Percentiles rank a stretch among this genome's conserved stretches.
Evolutionary conservation across 441 rosid species (phyloP).

Genomic region (Gossypium davidsonii): DNA sequence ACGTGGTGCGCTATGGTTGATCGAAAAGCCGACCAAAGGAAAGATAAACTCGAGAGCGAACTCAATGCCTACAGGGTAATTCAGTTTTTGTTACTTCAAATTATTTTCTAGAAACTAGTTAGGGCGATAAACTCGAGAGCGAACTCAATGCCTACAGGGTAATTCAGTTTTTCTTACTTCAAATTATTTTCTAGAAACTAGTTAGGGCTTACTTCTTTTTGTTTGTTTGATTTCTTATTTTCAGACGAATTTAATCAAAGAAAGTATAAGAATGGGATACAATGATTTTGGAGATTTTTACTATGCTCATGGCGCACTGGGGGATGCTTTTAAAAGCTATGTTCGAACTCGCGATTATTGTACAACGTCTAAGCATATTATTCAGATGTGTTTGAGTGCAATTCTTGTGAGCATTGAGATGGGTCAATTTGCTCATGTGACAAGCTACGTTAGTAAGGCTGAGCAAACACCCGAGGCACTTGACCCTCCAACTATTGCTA

Average conservation of each 20-base stretch:
- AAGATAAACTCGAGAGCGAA: constrained; percentile 49
- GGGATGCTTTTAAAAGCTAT: constrained; percentile 84
- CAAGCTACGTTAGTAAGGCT: constrained; percentile 86
- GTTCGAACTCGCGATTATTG: constrained; percentile 93
- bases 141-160: constrained; percentile 94
- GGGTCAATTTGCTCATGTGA: constrained; percentile 92
- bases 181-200: neutral
- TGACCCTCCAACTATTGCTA: constrained; percentile 57
- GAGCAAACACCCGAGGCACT: constrained; percentile 79
- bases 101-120: too few relatives aligned
- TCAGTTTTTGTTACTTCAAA: too few relatives aligned
- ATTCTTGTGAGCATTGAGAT: constrained; percentile 95
- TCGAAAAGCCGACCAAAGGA: constrained; percentile 72
- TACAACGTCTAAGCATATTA: constrained; percentile 86
- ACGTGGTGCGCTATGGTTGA: constrained; percentile 72
- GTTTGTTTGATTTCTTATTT: neutral
- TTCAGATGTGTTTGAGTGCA: constrained; percentile 88
- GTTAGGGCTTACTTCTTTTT: neutral
- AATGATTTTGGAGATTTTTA: constrained; percentile 95
- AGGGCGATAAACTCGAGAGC: constrained; percentile 23
- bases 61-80: too few relatives aligned
- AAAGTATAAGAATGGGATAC: constrained; percentile 98
- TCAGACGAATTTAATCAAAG: constrained; percentile 95
- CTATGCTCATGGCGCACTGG: constrained; percentile 77
- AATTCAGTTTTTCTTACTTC: neutral